Evolutionary conservation across 2,329 filamentous ascomycete species (phyloP).

Genomic region (Neodidymelliopsis sp.): DNA sequence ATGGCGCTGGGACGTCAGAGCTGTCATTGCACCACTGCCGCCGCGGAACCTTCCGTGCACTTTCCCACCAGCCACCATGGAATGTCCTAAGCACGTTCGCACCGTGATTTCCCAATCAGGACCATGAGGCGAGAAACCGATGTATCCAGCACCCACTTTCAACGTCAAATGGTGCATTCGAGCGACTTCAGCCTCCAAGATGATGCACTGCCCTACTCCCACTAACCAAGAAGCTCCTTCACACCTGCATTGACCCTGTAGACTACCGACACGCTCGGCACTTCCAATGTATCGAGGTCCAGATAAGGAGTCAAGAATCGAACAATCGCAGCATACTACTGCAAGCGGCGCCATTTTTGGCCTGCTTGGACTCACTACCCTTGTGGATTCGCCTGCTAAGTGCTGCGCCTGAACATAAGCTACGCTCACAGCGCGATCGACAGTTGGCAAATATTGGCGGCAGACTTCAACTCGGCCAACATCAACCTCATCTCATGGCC

Average conservation of each 20-base stretch:
- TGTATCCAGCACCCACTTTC: not conserved
- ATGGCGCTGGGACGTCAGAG: conserved; percentile 21
- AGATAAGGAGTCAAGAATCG: not conserved
- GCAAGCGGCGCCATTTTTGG: not conserved
- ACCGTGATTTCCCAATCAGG: conserved; percentile 5
- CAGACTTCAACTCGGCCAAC: not conserved
- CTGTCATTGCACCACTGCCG: conserved; percentile 21
- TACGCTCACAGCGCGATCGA: not conserved
- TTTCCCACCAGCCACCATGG: conserved; percentile 9
- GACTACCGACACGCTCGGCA: conserved; percentile 2
- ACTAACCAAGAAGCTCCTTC: not conserved
- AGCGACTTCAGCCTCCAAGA: not conserved
- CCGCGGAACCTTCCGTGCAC: conserved; percentile 14
- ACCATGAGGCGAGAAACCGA: conserved; percentile 7
- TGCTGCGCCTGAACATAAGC: not conserved
- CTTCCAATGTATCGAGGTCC: not conserved
- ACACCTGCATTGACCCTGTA: not conserved
- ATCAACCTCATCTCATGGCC: not conserved
- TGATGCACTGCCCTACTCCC: conserved; percentile 1
- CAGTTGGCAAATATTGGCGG: conserved; percentile 1
- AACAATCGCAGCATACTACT: not conserved
- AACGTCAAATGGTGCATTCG: conserved; percentile 1
- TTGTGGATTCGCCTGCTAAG: not conserved
- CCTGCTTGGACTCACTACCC: not conserved
- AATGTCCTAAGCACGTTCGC: not conserved